Percentiles rank a stretch among this genome's conserved stretches.
These are phyloP conservation scores for Wolfiporia cocos DNA, from an alignment of 1,284 basidiomycete genomes.

Conservation along the genomic window DNA sequence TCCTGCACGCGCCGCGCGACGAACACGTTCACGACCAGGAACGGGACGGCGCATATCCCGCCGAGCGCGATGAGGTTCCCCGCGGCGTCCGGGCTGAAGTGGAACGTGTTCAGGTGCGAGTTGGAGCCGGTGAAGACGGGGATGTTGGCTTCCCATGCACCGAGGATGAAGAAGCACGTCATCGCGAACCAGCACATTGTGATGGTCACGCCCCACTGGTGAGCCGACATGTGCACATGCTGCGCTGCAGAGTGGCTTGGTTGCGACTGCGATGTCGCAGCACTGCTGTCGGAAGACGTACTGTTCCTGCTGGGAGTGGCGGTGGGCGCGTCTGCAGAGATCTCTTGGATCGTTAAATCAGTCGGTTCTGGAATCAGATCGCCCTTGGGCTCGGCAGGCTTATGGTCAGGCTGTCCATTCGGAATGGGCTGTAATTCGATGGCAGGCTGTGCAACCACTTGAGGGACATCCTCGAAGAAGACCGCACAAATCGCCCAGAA, in stretches of 20 bases:
- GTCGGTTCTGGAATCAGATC: neutral
- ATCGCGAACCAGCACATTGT: slow-evolving; percentile 73
- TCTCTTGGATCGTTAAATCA: no score
- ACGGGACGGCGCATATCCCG: slow-evolving; percentile 56
- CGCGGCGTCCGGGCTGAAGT: slow-evolving; percentile 56
- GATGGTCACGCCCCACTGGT: slow-evolving; percentile 42
- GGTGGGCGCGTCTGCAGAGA: no score
- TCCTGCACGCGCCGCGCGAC: slow-evolving; percentile 56
- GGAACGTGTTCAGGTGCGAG: slow-evolving; percentile 30
- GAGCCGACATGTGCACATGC: slow-evolving; percentile 13
- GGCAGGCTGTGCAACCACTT: slow-evolving; percentile 9
- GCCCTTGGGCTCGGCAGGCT: neutral
- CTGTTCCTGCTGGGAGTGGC: neutral
- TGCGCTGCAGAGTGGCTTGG: no score
- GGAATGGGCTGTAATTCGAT: slow-evolving; percentile 10
- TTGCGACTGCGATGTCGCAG: neutral
- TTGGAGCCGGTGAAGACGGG: slow-evolving; percentile 51
- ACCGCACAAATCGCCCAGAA: slow-evolving; percentile 41
- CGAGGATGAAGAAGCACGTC: slow-evolving; percentile 69
- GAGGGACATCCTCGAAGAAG: slow-evolving; percentile 48
- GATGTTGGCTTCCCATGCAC: slow-evolving; percentile 67
- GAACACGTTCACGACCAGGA: slow-evolving; percentile 56
- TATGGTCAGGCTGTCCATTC: neutral
- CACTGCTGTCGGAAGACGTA: neutral
- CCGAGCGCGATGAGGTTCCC: slow-evolving; percentile 71